These are phyloP conservation scores for Phaffia rhodozyma DNA, from an alignment of 1,284 basidiomycete species.

Conservation along the genomic window DNA sequence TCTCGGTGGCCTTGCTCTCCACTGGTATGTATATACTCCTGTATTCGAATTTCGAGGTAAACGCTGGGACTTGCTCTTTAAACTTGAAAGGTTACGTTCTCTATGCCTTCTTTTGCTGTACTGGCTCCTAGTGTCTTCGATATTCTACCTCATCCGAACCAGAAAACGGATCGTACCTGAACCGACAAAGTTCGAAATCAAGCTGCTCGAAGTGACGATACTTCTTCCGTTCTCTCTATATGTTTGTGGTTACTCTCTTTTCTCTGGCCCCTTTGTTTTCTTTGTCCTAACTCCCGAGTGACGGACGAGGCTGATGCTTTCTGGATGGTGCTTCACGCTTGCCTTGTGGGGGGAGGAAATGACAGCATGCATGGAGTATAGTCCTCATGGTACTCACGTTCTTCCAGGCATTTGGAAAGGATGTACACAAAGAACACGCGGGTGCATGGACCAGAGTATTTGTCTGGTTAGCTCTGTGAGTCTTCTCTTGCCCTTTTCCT, in stretches of 20 bases:
- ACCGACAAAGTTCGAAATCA: conserved; percentile 45
- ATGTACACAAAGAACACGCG: conserved; percentile 47
- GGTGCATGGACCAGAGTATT: conserved; percentile 76
- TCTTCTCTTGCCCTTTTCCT: conserved; percentile 1
- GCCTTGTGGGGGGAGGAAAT: background rate
- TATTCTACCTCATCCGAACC: conserved; percentile 70
- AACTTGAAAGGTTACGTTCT: conserved; percentile 39
- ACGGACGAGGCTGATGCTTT: background rate
- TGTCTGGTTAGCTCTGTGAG: conserved; percentile 66
- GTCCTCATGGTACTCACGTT: conserved; percentile 67
- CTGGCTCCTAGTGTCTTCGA: conserved; percentile 27
- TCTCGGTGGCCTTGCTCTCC: conserved; percentile 6
- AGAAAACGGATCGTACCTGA: conserved; percentile 48
- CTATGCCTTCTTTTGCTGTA: conserved; percentile 24
- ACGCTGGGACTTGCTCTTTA: too few relatives aligned
- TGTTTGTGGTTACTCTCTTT: conserved; percentile 15
- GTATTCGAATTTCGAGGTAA: too few relatives aligned
- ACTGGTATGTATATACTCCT: background rate
- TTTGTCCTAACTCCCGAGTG: background rate
- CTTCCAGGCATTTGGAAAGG: conserved; percentile 71
- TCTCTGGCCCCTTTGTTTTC: background rate
- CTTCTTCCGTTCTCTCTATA: conserved; percentile 77
- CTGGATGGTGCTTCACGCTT: background rate
- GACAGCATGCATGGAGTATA: conserved; percentile 66
- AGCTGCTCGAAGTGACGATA: conserved; percentile 37